These are phyloP conservation scores for Vigna mungo DNA, from an alignment of 306 rosid species.

Conservation along the genomic window DNA sequence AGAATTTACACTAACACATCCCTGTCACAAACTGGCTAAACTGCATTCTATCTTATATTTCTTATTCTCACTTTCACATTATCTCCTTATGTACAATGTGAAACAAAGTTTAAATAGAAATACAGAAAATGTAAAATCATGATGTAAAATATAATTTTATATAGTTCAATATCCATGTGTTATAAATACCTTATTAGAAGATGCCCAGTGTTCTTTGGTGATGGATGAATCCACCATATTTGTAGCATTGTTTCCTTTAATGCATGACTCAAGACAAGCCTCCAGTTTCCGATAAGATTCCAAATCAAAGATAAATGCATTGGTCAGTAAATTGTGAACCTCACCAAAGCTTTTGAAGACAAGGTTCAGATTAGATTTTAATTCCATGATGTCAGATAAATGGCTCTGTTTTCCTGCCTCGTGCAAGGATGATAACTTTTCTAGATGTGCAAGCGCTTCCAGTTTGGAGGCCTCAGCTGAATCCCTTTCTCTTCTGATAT, in stretches of 20 bases:
- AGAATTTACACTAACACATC: slow-evolving; percentile 23
- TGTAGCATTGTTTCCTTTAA: slow-evolving; percentile 52
- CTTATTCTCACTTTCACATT: slow-evolving; percentile 10
- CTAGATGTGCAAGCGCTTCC: slow-evolving; percentile 73
- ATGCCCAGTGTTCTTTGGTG: slow-evolving; percentile 45
- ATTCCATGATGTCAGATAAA: slow-evolving; percentile 63
- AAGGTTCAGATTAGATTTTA: slow-evolving; percentile 70
- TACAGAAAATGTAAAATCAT: slow-evolving; percentile 29
- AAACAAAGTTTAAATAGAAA: slow-evolving; percentile 36
- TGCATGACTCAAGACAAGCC: slow-evolving; percentile 62
- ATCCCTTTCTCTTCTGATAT: slow-evolving; percentile 71
- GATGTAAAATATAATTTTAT: slow-evolving; percentile 21
- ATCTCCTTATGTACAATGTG: slow-evolving; percentile 13
- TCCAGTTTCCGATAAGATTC: slow-evolving; percentile 68
- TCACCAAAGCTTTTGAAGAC: slow-evolving; percentile 70
- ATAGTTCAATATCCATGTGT: slow-evolving; percentile 28
- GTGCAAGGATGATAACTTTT: slow-evolving; percentile 62
- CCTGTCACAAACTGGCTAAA: slow-evolving; percentile 27
- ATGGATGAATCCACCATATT: slow-evolving; percentile 51
- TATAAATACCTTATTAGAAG: slow-evolving; percentile 65
- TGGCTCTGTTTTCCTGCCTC: slow-evolving; percentile 63
- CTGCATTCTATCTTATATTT: slow-evolving; percentile 4
- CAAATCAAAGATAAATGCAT: slow-evolving; percentile 61
- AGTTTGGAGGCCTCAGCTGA: slow-evolving; percentile 69
- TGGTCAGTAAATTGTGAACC: slow-evolving; percentile 56